Evolutionary conservation across 2,329 filamentous ascomycete species (phyloP), one percentile per base, ranked within the genome.

Genomic region (Ophiocordyceps sinensis): DNA sequence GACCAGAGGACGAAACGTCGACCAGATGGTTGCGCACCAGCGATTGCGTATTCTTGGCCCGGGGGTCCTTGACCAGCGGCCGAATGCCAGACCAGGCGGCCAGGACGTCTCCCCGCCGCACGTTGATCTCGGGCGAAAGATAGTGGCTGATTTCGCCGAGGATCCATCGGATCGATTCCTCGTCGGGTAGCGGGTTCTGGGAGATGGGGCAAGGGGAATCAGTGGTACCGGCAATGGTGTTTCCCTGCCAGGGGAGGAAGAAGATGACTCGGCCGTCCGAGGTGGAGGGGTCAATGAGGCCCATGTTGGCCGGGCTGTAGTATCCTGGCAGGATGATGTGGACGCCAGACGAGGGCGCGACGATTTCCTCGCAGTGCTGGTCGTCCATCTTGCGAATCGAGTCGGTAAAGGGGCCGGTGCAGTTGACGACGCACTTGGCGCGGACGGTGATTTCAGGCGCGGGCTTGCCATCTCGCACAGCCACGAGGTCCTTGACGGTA

Each of bases 191-290:
- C 1, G 86, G 86, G 52, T 89, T 82, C 34, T 71, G 68, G 5
- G 74, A 75, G 49, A 94, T 85, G 28, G 71, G 65, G 42, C 80
- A 82, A 3, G 82, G 77, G 43, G 78, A 78, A 53, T 91, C 84
- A 3, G 84, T 91, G 13, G 84, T 89, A 49, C 84, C 84, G 39
- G 85, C 84, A 45, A 91, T 84, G 5, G 85, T 89, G 66, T 85
- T 85, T 41, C 84, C 84, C 60, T 89, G 81, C 84, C 84, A 91
- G 9, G 84, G 84, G 40, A 91, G 68, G 59, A 91, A 86, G 68
- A 91, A 91, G 52, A 91, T 84, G 47, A 91, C 84, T 53, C 84
- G 77, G 15, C 84, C 84, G 53, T 91, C 84, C 1, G 83, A 88
- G 3, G 85, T 87, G 32, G 75, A 73, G 3, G 85, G 83, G 51